These are phyloP conservation scores for Aurantiochytrium sp. DNA, from an alignment of 108 stramenopile genomes.

Conservation along the genomic window DNA sequence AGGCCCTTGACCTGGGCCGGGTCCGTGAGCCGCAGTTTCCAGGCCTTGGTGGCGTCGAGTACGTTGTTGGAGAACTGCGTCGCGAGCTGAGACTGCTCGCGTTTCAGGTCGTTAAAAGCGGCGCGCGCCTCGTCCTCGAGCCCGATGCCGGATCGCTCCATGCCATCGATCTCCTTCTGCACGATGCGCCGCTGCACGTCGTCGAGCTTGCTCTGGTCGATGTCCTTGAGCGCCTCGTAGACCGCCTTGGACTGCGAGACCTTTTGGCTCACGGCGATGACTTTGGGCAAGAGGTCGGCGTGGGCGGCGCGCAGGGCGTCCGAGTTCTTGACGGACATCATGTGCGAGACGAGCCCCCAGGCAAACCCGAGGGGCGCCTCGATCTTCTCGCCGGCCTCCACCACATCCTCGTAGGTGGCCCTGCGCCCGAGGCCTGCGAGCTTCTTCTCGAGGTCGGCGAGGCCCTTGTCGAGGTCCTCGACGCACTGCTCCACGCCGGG, in stretches of 20 bases:
- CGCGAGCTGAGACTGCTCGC: constrained; percentile 73
- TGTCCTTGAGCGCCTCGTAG: constrained; percentile 74
- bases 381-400: constrained; percentile 45
- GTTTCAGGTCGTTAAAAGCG: constrained; percentile 88
- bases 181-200: constrained; percentile 68
- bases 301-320: constrained; percentile 85
- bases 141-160: constrained; percentile 86
- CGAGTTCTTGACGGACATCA: constrained; percentile 91
- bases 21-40: constrained; percentile 67
- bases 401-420: constrained; percentile 34
- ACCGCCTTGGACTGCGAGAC: constrained; percentile 78
- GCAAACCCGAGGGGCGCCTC: constrained; percentile 61
- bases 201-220: constrained; percentile 52
- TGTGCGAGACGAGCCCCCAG: constrained; percentile 94
- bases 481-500: constrained; percentile 72
- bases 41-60: constrained; percentile 90
- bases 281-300: constrained; percentile 81
- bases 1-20: constrained; percentile 72
- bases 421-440: constrained; percentile 11
- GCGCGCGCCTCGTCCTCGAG: constrained; percentile 77
- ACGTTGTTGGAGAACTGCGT: constrained; percentile 91
- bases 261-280: constrained; percentile 77
- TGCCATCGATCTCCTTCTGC: constrained; percentile 64
- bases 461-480: constrained; percentile 64
- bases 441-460: constrained; percentile 62